Conservation (phyloP, 2,329 filamentous ascomycete species). For the Alternaria solani region DNA sequence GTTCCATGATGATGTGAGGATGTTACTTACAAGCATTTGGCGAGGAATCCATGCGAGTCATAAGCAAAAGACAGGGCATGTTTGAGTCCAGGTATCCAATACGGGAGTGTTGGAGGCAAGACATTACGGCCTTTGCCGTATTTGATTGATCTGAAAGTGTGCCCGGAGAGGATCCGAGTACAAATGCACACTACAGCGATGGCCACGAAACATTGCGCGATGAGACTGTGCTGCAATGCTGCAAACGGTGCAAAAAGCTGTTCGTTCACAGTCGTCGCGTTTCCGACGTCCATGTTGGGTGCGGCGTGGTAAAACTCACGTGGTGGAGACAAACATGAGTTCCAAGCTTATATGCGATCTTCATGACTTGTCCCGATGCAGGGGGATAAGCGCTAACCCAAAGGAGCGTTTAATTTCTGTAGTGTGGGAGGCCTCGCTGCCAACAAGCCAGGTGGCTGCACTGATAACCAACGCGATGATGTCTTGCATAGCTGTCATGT, state of each 20-base stretch:
- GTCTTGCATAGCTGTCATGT: neutral
- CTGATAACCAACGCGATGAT: neutral
- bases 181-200: conserved; percentile 16
- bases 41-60: conserved; percentile 20
- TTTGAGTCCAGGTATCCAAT: conserved; percentile 28
- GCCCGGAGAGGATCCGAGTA: conserved; percentile 22
- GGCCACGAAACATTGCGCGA: conserved; percentile 13
- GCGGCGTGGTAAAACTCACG: neutral
- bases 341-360: neutral
- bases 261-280: neutral
- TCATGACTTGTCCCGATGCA: neutral
- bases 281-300: conserved; percentile 1
- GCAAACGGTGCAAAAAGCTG: neutral
- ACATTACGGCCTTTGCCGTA: conserved; percentile 12
- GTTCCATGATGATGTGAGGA: neutral
- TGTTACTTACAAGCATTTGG: conserved; percentile 22
- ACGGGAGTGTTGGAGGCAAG: conserved; percentile 27
- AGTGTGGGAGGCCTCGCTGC: neutral
- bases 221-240: neutral
- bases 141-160: conserved; percentile 20
- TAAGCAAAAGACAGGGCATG: conserved; percentile 26
- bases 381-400: neutral
- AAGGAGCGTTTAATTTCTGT: neutral
- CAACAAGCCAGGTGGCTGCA: neutral
- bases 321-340: neutral